These are phyloP conservation scores for Liquidambar formosana DNA, from an alignment of 164 flowering plant genomes.

Conservation along the genomic window DNA sequence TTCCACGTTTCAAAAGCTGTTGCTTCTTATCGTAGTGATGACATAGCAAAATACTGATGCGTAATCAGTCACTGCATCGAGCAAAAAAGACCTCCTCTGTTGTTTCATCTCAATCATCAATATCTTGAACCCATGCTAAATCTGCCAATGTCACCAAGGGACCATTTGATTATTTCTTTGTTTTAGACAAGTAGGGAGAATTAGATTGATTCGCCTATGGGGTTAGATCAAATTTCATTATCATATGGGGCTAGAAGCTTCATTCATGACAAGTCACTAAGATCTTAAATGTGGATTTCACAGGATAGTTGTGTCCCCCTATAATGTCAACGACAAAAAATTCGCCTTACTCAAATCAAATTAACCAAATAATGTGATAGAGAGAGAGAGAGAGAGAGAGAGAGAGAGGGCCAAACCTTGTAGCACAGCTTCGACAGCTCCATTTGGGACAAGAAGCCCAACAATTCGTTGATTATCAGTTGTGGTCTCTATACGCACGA, in stretches of 20 bases:
- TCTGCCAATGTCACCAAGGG: constrained; percentile 38
- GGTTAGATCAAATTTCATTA: not conserved
- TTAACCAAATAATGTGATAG: not conserved
- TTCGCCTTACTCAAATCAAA: no score
- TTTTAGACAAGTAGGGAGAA: no score
- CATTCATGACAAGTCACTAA: not conserved
- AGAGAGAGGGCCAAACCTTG: constrained; percentile 54
- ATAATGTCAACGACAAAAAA: no score
- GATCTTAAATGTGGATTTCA: no score
- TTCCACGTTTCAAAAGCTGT: not conserved
- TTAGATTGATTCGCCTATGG: not conserved
- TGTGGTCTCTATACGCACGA: constrained; percentile 83
- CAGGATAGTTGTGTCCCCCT: no score
- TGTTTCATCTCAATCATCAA: constrained; percentile 47
- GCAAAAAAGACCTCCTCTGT: not conserved
- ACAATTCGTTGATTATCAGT: constrained; percentile 78
- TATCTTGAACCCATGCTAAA: constrained; percentile 79
- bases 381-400: constrained; percentile 22
- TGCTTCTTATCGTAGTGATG: not conserved
- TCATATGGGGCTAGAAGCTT: not conserved
- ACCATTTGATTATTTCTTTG: no score
- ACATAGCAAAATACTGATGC: not conserved
- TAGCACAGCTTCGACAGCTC: constrained; percentile 83
- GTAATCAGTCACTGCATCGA: not conserved
- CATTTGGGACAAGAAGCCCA: constrained; percentile 84